phyloP scores from a whole-genome alignment of 1,139 yeast species.

The Suhomyces atakaporum region DNA sequence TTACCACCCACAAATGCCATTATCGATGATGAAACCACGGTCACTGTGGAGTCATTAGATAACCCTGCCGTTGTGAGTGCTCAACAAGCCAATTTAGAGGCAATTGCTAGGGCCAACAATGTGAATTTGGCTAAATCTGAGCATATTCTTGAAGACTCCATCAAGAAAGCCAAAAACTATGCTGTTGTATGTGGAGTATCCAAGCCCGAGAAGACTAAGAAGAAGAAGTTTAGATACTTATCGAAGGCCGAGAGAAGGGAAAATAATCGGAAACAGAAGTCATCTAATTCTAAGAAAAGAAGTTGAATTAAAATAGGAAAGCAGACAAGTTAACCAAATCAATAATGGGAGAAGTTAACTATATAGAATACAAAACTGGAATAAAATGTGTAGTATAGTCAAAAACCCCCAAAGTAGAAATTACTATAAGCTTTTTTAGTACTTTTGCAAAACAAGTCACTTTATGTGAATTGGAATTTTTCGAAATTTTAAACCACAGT shows the following conservation, averaged over 20 bases:
- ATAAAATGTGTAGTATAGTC: too few species aligned
- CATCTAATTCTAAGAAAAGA: constrained; percentile 22
- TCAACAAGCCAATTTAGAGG: constrained; percentile 45
- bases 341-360: not conserved
- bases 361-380: not conserved
- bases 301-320: too few species aligned
- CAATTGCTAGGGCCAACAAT: constrained; percentile 60
- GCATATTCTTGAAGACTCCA: constrained; percentile 62
- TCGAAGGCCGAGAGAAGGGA: constrained; percentile 75
- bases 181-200: constrained; percentile 62
- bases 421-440: too few species aligned
- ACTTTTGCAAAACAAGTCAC: too few species aligned
- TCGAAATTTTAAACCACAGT: too few species aligned
- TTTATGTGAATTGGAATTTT: too few species aligned
- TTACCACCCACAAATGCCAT: constrained; percentile 48
- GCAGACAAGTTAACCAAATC: not conserved
- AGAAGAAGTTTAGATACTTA: constrained; percentile 86
- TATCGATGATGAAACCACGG: constrained; percentile 58
- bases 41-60: constrained; percentile 58
- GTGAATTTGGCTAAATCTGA: constrained; percentile 64
- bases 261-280: constrained; percentile 61
- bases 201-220: constrained; percentile 49
- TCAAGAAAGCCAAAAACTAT: constrained; percentile 70
- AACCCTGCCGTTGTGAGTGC: constrained; percentile 42
- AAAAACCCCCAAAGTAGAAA: too few species aligned